These are phyloP conservation scores for Mollisia scopiformis DNA, from an alignment of 2,329 filamentous ascomycete genomes.

Conservation along the genomic window DNA sequence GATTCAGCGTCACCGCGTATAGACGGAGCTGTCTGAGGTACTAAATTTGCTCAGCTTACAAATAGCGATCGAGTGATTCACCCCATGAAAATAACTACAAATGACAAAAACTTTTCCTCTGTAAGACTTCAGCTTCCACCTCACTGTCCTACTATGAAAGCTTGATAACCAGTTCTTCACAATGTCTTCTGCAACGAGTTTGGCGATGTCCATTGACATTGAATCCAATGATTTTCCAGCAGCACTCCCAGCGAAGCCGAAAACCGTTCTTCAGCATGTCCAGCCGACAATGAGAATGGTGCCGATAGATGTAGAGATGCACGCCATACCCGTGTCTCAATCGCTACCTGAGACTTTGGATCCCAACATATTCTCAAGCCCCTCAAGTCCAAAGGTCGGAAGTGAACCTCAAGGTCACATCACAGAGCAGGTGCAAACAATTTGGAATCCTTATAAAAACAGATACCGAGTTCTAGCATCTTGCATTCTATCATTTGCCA, in stretches of 20 bases:
- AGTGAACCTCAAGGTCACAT: background rate
- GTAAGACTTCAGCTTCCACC: too few relatives aligned
- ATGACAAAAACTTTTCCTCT: too few relatives aligned
- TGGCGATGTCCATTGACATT: background rate
- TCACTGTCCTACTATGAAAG: too few relatives aligned
- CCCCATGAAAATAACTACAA: too few relatives aligned
- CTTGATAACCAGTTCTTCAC: background rate
- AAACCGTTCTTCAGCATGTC: background rate
- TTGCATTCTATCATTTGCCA: constrained; percentile 67
- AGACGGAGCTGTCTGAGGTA: background rate
- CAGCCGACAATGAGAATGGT: background rate
- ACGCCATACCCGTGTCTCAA: background rate
- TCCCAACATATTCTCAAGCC: background rate
- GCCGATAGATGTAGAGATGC: background rate
- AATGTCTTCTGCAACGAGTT: background rate
- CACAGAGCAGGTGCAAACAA: constrained; percentile 13
- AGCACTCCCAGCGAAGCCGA: background rate
- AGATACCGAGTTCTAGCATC: constrained; percentile 66
- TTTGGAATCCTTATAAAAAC: constrained; percentile 58
- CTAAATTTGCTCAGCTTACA: background rate
- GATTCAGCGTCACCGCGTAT: background rate
- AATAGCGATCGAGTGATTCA: background rate
- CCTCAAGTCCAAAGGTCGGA: background rate
- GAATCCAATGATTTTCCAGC: background rate
- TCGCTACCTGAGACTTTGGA: background rate